Evolutionary conservation across 1,139 yeast genomes (phyloP).

Genomic region (Pichia sp.): DNA sequence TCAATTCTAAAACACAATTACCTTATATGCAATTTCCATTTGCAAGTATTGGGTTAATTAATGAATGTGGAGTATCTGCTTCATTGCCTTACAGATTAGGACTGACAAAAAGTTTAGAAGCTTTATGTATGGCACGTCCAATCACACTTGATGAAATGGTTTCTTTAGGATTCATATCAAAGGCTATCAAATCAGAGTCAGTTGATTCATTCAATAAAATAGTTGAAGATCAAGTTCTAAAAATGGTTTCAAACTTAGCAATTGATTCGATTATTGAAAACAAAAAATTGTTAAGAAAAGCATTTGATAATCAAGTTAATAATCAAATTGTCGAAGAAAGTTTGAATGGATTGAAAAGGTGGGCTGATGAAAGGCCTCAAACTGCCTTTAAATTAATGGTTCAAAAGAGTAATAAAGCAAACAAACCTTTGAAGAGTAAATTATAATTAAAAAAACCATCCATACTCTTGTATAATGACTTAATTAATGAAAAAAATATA

Average conservation of each 20-base stretch:
- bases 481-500: too few relatives aligned
- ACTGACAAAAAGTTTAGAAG: slow-evolving; percentile 71
- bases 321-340: slow-evolving; percentile 65
- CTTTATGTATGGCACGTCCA: slow-evolving; percentile 67
- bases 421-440: slow-evolving; percentile 6
- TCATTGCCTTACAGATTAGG: slow-evolving; percentile 73
- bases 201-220: slow-evolving; percentile 59
- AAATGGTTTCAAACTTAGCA: slow-evolving; percentile 50
- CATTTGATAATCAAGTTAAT: slow-evolving; percentile 26
- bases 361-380: slow-evolving; percentile 78
- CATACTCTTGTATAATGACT: too few relatives aligned
- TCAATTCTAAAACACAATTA: background rate
- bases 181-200: slow-evolving; percentile 45
- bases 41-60: slow-evolving; percentile 78
- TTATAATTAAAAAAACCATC: background rate
- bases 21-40: slow-evolving; percentile 53
- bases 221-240: slow-evolving; percentile 48
- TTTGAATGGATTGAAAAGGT: slow-evolving; percentile 63
- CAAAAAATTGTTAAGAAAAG: slow-evolving; percentile 50
- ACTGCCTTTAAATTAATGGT: slow-evolving; percentile 36
- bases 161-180: slow-evolving; percentile 61
- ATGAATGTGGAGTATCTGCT: slow-evolving; percentile 78
- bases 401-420: slow-evolving; percentile 2
- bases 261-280: slow-evolving; percentile 59
- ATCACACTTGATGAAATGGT: slow-evolving; percentile 59